phyloP scores from a whole-genome alignment of 371 early-diverging fungal genomes.

The Mortierella sp. region DNA sequence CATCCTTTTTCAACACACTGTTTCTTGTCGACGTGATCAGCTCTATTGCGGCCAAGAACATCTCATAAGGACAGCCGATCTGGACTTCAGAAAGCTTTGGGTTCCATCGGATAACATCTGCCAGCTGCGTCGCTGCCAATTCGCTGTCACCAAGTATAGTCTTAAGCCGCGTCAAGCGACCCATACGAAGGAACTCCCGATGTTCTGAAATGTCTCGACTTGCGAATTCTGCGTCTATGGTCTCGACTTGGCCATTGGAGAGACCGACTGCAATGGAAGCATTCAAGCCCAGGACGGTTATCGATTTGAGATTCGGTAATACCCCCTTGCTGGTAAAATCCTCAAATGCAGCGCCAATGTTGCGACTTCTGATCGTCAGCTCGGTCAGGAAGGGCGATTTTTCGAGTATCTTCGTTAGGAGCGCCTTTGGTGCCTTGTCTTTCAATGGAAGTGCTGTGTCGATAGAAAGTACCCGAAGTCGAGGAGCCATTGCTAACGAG shows the following conservation, averaged over 20 bases:
- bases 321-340: not conserved
- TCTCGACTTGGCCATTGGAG: not conserved
- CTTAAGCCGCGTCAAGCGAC: not conserved
- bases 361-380: not conserved
- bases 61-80: not conserved
- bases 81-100: constrained; percentile 1
- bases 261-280: not conserved
- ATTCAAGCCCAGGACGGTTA: not conserved
- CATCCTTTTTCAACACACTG: not conserved
- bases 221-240: not conserved
- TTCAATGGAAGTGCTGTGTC: not conserved
- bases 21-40: constrained; percentile 4
- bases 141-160: not conserved
- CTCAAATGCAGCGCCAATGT: not conserved
- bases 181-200: not conserved
- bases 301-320: not conserved
- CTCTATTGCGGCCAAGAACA: not conserved
- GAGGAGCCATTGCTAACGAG: not conserved
- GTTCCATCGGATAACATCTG: not conserved
- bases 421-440: not conserved
- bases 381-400: not conserved
- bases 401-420: not conserved
- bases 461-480: not conserved
- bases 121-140: not conserved
- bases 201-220: not conserved